phyloP scores from a whole-genome alignment of 257 asterid species.

The Solanum bulbocastanum region DNA sequence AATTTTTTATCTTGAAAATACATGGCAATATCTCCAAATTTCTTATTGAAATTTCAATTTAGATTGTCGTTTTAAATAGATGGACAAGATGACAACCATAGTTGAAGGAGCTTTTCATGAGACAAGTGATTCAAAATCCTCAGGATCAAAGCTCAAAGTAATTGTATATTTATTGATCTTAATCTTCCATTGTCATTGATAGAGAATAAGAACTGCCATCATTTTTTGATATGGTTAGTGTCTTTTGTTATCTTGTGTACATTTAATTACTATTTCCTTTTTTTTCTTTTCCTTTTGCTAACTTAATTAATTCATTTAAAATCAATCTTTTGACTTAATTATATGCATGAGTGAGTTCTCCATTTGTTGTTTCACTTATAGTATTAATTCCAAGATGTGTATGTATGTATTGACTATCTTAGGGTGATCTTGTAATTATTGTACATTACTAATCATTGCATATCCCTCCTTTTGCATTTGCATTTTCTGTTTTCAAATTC shows the following conservation, averaged over 20 bases:
- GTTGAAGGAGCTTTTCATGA: not conserved
- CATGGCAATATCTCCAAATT: too few species aligned
- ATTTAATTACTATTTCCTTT: too few species aligned
- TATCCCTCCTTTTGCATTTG: not conserved
- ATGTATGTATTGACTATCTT: not conserved
- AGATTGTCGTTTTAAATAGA: not conserved
- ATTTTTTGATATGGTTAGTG: slow-evolving; percentile 59
- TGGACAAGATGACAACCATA: too few species aligned
- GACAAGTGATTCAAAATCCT: slow-evolving; percentile 16
- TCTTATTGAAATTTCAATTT: not conserved
- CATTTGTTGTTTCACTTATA: not conserved
- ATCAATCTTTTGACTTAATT: not conserved
- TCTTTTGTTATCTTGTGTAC: not conserved
- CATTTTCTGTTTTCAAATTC: not conserved
- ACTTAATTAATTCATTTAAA: too few species aligned
- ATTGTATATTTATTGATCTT: slow-evolving; percentile 38
- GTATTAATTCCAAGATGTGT: not conserved
- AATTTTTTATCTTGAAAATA: too few species aligned
- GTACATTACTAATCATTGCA: too few species aligned
- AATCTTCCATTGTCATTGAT: slow-evolving; percentile 22
- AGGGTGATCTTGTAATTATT: not conserved
- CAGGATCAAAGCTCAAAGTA: slow-evolving; percentile 29
- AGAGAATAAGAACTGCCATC: too few species aligned
- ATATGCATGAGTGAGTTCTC: too few species aligned
- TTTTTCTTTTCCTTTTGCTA: too few species aligned